Evolutionary conservation across 352 stramenopile genomes (phyloP).

Genomic region (Halophytophthora polymorphica): DNA sequence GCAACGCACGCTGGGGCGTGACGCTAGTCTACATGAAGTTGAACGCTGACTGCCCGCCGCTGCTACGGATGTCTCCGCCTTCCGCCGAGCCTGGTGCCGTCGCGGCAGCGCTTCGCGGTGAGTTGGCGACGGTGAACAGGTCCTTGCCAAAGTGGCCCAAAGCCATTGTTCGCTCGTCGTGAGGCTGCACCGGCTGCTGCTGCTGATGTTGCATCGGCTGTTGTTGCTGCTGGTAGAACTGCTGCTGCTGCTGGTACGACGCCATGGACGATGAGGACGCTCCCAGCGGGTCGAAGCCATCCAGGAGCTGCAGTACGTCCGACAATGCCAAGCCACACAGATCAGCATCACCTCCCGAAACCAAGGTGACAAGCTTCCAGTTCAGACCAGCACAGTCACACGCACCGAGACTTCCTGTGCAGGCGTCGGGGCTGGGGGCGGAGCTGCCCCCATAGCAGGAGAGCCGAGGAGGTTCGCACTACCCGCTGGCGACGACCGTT

Average conservation of each 20-base stretch:
- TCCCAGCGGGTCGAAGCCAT: constrained; percentile 47
- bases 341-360: constrained; percentile 14
- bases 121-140: constrained; percentile 84
- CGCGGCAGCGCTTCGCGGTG: constrained; percentile 41
- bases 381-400: constrained; percentile 16
- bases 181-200: constrained; percentile 7
- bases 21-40: constrained; percentile 84
- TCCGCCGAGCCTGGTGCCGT: constrained; percentile 8
- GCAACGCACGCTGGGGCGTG: constrained; percentile 7
- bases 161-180: constrained; percentile 61
- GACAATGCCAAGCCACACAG: not conserved
- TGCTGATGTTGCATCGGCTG: constrained; percentile 34
- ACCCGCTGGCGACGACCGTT: constrained; percentile 4
- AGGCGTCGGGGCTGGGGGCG: constrained; percentile 15
- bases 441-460: constrained; percentile 13
- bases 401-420: constrained; percentile 61
- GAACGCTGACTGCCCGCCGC: constrained; percentile 72
- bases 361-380: constrained; percentile 3
- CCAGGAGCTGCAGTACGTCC: constrained; percentile 28
- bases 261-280: constrained; percentile 29
- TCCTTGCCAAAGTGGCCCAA: constrained; percentile 84
- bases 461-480: constrained; percentile 19
- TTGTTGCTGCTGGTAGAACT: constrained; percentile 22
- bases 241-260: constrained; percentile 34
- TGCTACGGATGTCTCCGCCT: constrained; percentile 15